Evolutionary conservation across 2,329 filamentous ascomycete species (phyloP).

Genomic region (Cladobotryum mycophilum): DNA sequence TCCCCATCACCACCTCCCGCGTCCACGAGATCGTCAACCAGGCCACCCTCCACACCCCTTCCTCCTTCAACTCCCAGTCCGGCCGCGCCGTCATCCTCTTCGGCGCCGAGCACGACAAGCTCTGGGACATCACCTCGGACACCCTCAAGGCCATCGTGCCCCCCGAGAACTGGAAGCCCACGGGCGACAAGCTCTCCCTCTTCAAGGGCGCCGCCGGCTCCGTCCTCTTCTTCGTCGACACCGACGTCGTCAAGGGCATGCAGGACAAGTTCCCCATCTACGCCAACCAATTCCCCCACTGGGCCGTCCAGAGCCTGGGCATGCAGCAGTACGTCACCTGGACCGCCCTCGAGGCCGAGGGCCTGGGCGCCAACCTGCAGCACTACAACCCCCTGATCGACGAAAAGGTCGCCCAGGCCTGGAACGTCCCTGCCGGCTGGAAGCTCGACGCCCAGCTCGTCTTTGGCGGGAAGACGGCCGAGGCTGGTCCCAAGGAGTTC

Average conservation of each 20-base stretch:
- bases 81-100: slow-evolving; percentile 74
- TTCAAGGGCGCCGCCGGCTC: slow-evolving; percentile 74
- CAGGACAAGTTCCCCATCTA: slow-evolving; percentile 66
- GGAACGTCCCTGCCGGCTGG: slow-evolving; percentile 68
- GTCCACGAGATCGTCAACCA: slow-evolving; percentile 60
- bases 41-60: slow-evolving; percentile 64
- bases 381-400: slow-evolving; percentile 90
- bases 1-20: slow-evolving; percentile 44
- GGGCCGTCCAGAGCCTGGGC: slow-evolving; percentile 69
- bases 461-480: slow-evolving; percentile 60
- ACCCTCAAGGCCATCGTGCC: slow-evolving; percentile 51
- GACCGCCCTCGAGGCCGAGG: slow-evolving; percentile 76
- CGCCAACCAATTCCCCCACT: slow-evolving; percentile 72
- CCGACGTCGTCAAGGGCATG: slow-evolving; percentile 56
- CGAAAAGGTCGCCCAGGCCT: slow-evolving; percentile 59
- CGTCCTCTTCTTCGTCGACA: slow-evolving; percentile 84
- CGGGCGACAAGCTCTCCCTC: slow-evolving; percentile 34
- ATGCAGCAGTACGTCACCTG: slow-evolving; percentile 76
- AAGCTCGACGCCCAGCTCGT: slow-evolving; percentile 77
- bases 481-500: slow-evolving; percentile 58
- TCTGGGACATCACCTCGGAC: slow-evolving; percentile 70
- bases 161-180: slow-evolving; percentile 53
- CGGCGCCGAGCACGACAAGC: slow-evolving; percentile 75
- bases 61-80: slow-evolving; percentile 83
- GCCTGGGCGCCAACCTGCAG: slow-evolving; percentile 82